phyloP scores from a whole-genome alignment of 1,284 basidiomycete genomes.

The Microbotryum violaceum region DNA sequence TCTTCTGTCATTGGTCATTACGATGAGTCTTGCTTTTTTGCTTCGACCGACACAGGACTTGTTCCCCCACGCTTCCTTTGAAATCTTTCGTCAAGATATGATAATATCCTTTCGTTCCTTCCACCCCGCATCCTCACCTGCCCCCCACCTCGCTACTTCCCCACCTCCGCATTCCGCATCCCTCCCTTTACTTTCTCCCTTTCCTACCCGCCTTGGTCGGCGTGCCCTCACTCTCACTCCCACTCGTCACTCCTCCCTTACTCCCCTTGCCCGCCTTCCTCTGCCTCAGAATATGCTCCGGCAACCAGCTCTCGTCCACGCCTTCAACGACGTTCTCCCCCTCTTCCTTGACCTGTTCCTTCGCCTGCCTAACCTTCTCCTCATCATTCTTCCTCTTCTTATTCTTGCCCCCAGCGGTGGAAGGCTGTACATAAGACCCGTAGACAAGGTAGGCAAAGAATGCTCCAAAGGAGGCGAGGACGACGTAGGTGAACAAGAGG shows the following conservation, averaged over 20 bases:
- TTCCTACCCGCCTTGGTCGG: not conserved
- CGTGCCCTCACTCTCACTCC: slow-evolving; percentile 11
- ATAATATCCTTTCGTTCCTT: no score
- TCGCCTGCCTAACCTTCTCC: slow-evolving; percentile 8
- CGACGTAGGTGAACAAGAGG: slow-evolving; percentile 29
- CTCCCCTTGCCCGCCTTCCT: not conserved
- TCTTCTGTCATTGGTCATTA: no score
- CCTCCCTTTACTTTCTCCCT: not conserved
- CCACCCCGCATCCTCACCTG: no score
- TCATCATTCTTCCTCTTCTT: slow-evolving; percentile 5
- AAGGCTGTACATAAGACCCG: slow-evolving; percentile 17
- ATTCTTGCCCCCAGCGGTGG: not conserved
- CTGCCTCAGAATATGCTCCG: slow-evolving; percentile 24
- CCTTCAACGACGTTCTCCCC: slow-evolving; percentile 11
- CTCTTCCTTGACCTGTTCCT: slow-evolving; percentile 11
- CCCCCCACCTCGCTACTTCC: no score
- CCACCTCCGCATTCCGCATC: no score
- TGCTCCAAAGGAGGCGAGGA: slow-evolving; percentile 17
- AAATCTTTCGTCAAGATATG: no score
- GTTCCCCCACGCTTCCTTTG: no score
- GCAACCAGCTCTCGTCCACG: slow-evolving; percentile 29
- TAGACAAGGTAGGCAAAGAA: slow-evolving; percentile 26
- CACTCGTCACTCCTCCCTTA: slow-evolving; percentile 5
- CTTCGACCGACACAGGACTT: no score
- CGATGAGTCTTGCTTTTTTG: no score